Conservation (phyloP, 2,329 filamentous ascomycete species). For the Arthrobotrys musiformis region DNA sequence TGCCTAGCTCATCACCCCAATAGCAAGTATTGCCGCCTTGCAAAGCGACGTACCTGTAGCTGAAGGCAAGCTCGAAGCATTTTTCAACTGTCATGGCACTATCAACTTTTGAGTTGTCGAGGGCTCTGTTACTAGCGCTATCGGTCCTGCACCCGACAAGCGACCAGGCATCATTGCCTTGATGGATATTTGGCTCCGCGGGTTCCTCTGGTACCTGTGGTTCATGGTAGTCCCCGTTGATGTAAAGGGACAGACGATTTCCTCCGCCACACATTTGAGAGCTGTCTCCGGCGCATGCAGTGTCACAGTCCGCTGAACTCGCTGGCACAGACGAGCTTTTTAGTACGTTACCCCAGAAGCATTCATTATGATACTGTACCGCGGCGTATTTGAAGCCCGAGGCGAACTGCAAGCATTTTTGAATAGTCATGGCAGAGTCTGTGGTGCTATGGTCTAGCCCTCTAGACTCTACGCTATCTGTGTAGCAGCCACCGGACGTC, state of each 20-base stretch:
- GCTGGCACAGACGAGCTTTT: slow-evolving; percentile 11
- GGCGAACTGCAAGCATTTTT: slow-evolving; percentile 57
- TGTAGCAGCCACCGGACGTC: neutral
- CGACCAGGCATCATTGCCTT: slow-evolving; percentile 23
- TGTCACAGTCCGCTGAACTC: neutral
- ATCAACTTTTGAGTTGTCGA: slow-evolving; percentile 1
- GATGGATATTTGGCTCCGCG: neutral
- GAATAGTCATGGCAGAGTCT: slow-evolving; percentile 13
- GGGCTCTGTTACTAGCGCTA: slow-evolving; percentile 2
- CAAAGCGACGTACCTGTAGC: slow-evolving; percentile 19
- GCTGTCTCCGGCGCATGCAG: slow-evolving; percentile 3
- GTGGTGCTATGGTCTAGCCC: slow-evolving; percentile 2
- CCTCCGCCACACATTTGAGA: slow-evolving; percentile 15
- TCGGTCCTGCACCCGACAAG: slow-evolving; percentile 16
- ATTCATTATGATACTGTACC: slow-evolving; percentile 63
- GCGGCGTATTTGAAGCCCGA: slow-evolving; percentile 61
- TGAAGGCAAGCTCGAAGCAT: slow-evolving; percentile 23
- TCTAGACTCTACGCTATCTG: slow-evolving; percentile 18
- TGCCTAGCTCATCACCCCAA: slow-evolving; percentile 32
- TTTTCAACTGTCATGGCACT: slow-evolving; percentile 25
- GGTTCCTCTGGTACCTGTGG: neutral
- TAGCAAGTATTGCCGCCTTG: slow-evolving; percentile 43
- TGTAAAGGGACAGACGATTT: neutral
- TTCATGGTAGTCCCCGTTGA: neutral
- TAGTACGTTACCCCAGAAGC: slow-evolving; percentile 62